Percentiles rank a stretch among this genome's conserved stretches.
These are phyloP conservation scores for Colletotrichum euphorbiae DNA, from an alignment of 2,329 filamentous ascomycete genomes.

Conservation along the genomic window DNA sequence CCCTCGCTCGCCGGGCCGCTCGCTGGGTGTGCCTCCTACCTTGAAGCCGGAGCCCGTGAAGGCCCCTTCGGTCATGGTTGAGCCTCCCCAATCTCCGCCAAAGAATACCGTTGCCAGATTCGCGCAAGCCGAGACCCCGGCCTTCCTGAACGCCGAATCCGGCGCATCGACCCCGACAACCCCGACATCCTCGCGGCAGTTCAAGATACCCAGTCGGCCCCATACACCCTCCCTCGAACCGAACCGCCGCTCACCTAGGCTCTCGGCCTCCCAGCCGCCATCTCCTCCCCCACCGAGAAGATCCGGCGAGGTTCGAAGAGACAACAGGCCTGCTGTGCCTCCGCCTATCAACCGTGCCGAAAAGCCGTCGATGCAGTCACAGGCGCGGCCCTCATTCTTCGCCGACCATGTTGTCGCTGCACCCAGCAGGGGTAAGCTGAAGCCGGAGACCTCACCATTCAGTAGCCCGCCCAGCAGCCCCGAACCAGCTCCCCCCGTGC, in stretches of 20 bases:
- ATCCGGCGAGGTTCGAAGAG: conserved; percentile 68
- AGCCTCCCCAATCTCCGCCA: conserved; percentile 77
- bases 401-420: conserved; percentile 42
- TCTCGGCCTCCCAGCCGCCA: conserved; percentile 63
- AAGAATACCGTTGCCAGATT: conserved; percentile 56
- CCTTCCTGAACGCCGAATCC: conserved; percentile 62
- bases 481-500: conserved; percentile 61
- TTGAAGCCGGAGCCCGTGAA: conserved; percentile 55
- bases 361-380: conserved; percentile 62
- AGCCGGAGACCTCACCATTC: conserved; percentile 78
- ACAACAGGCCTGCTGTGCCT: conserved; percentile 63
- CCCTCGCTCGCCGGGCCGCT: conserved; percentile 51
- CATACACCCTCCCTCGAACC: conserved; percentile 64
- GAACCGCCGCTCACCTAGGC: conserved; percentile 58
- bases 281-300: conserved; percentile 73
- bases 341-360: conserved; percentile 85
- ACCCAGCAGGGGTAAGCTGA: conserved; percentile 51
- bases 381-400: conserved; percentile 44
- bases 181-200: conserved; percentile 57
- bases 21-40: conserved; percentile 56
- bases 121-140: conserved; percentile 54
- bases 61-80: conserved; percentile 74
- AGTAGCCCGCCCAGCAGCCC: conserved; percentile 85
- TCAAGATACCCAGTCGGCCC: conserved; percentile 67
- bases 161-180: conserved; percentile 55